A percentile compares a stretch with the other conserved stretches of the same genome.
Evolutionary conservation across 345 rosid genomes (phyloP).

Genomic region (Raphanus raphanistrum): DNA sequence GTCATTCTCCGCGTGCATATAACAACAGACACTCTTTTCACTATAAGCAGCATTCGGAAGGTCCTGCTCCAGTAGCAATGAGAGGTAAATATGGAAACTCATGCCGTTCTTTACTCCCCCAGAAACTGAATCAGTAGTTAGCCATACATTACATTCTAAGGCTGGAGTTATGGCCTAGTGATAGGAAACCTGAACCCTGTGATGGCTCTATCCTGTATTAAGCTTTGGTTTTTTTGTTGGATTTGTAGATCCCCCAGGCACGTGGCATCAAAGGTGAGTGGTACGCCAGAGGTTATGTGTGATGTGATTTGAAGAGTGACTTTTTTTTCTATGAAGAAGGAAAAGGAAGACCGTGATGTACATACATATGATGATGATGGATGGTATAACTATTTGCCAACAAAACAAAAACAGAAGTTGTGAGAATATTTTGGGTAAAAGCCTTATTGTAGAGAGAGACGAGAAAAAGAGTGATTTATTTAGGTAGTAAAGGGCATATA

Average conservation of each 20-base stretch:
- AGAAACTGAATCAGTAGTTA: background rate
- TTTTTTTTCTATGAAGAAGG: background rate
- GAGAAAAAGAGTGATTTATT: background rate
- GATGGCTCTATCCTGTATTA: background rate
- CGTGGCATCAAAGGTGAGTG: background rate
- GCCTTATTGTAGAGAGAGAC: background rate
- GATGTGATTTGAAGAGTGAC: background rate
- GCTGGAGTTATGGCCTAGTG: background rate
- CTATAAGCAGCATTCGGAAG: slow-evolving; percentile 61
- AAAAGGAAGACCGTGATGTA: background rate
- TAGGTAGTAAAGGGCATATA: background rate
- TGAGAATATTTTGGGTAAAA: background rate
- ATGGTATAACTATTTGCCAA: background rate
- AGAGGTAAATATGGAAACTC: slow-evolving; percentile 43
- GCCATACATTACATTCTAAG: background rate
- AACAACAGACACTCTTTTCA: slow-evolving; percentile 64
- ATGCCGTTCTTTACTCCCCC: background rate
- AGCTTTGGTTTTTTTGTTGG: background rate
- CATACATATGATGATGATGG: background rate
- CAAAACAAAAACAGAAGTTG: background rate
- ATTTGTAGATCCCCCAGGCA: background rate
- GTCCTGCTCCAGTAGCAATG: slow-evolving; percentile 54
- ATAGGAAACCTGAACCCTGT: background rate
- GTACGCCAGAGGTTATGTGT: background rate
- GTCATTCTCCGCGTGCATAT: slow-evolving; percentile 56